Base-by-base conservation (phyloP, 1,284 basidiomycete species). In the Microbotryum lychnidis-dioicae region DNA sequence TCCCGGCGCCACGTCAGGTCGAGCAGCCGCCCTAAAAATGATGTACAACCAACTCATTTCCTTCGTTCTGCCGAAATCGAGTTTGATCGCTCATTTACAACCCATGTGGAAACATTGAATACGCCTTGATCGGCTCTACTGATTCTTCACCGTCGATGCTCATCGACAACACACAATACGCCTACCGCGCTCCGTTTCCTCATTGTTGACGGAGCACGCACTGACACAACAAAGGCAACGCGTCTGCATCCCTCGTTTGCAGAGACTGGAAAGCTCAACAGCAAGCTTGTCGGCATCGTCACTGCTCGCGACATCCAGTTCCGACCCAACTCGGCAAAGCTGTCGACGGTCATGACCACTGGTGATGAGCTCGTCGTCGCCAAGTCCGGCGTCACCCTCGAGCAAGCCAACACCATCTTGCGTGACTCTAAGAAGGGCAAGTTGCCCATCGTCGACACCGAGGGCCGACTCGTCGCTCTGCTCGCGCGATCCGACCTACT, bases 361-460 rank as follows among this genome's bases (percentile, higher is more conserved):
- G 57, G 78, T 81, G 53, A 64, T 31, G 72, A 73, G 56, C 83
- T 94, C 58, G 84, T 96, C 71, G 90, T 87, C 42, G 91, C 89
- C 20, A 80, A 80, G 1, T 81, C 87, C 70, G 91, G 91, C 47
- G 85, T 94, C 71, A 94, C 91, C 3, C 87, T 98, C 57, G 78
- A 84, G 62, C 85, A 97, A 77, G 96, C 94, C 68, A 98, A 99
- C 80, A 80, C 85, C 72, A 89, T 99, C 72, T 84, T 99, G 44
- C 91, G 94, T 55, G 87, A 91, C 75, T 94, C 89, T 53, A 98
- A 98, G 77, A 97, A 97, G 81, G 94, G 94, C 66, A 98, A 98
- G 77, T 83, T 98, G 1, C 94, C 91, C 56, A 88, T 97, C 72
- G 80, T 96, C 70, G 86, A 96, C 76, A 71, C 77, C 8, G 72